A percentile compares a stretch with the other conserved stretches of the same genome.
These are phyloP conservation scores for Lichtheimia ornata DNA, from an alignment of 371 early-diverging fungal species.

Conservation along the genomic window DNA sequence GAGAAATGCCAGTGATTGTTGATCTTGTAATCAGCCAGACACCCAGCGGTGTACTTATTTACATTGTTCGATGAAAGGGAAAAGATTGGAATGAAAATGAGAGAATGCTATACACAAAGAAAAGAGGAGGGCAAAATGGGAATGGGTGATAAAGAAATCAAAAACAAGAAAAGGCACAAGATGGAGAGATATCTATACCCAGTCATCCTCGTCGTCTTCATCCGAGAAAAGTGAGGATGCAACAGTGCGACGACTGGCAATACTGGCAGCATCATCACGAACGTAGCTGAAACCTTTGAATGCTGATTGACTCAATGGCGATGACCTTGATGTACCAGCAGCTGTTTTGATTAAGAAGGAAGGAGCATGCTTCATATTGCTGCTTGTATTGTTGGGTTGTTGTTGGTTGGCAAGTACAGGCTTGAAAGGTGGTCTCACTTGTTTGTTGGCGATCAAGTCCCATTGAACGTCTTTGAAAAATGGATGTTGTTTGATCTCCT, in stretches of 20 bases:
- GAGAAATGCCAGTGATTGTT: too few relatives aligned
- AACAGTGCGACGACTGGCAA: slow-evolving; percentile 19
- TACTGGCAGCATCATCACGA: slow-evolving; percentile 19
- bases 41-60: neutral
- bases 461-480: slow-evolving; percentile 80
- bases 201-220: slow-evolving; percentile 22
- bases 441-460: slow-evolving; percentile 59
- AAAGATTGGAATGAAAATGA: neutral
- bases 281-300: slow-evolving; percentile 42
- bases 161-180: neutral
- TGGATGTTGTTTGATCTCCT: slow-evolving; percentile 72
- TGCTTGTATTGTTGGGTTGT: slow-evolving; percentile 5
- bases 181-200: neutral
- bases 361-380: slow-evolving; percentile 14
- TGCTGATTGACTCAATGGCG: slow-evolving; percentile 27
- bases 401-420: slow-evolving; percentile 8
- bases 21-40: too few relatives aligned
- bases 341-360: slow-evolving; percentile 14
- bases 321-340: neutral
- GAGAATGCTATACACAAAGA: neutral
- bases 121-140: neutral
- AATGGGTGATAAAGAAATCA: neutral
- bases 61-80: neutral
- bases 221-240: slow-evolving; percentile 19
- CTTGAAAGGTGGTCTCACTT: slow-evolving; percentile 63